A percentile compares a stretch with the other conserved stretches of the same genome.
phyloP scores from a whole-genome alignment of 2,329 filamentous ascomycete species.

The Ilyonectria robusta region DNA sequence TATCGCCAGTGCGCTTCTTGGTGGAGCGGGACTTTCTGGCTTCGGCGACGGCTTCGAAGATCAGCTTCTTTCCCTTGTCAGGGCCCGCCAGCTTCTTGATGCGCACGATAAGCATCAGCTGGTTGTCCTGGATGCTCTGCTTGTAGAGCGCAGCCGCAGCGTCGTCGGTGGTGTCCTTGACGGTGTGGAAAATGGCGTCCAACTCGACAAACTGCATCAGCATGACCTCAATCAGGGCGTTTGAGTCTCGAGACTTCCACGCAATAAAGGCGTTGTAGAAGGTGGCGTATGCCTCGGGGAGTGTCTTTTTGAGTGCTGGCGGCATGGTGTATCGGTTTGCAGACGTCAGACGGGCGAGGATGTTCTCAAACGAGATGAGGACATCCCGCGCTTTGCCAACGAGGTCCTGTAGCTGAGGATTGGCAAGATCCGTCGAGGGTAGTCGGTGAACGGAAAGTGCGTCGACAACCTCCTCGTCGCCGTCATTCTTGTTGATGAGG shows the following conservation, averaged over 20 bases:
- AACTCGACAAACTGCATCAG: slow-evolving; percentile 88
- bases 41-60: slow-evolving; percentile 81
- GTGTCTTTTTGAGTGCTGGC: slow-evolving; percentile 70
- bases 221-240: slow-evolving; percentile 85
- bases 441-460: slow-evolving; percentile 49
- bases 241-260: slow-evolving; percentile 87
- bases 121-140: slow-evolving; percentile 85
- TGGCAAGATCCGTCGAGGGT: slow-evolving; percentile 65
- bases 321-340: slow-evolving; percentile 78
- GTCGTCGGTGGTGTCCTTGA: slow-evolving; percentile 82
- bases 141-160: slow-evolving; percentile 83
- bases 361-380: slow-evolving; percentile 83
- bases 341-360: slow-evolving; percentile 74
- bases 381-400: slow-evolving; percentile 84
- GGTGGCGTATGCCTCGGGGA: slow-evolving; percentile 79
- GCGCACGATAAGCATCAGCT: slow-evolving; percentile 82
- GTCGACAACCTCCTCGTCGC: slow-evolving; percentile 67
- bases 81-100: slow-evolving; percentile 84
- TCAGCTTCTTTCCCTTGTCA: slow-evolving; percentile 78
- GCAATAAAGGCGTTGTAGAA: slow-evolving; percentile 86
- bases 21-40: slow-evolving; percentile 75
- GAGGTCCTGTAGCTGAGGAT: slow-evolving; percentile 77
- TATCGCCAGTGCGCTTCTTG: slow-evolving; percentile 78
- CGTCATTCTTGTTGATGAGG: slow-evolving; percentile 80
- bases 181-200: slow-evolving; percentile 86